Evolutionary conservation across 495 filamentous ascomycete genomes (phyloP), one percentile per base, ranked within the genome.

Genomic region (Penicillium cataractarum): DNA sequence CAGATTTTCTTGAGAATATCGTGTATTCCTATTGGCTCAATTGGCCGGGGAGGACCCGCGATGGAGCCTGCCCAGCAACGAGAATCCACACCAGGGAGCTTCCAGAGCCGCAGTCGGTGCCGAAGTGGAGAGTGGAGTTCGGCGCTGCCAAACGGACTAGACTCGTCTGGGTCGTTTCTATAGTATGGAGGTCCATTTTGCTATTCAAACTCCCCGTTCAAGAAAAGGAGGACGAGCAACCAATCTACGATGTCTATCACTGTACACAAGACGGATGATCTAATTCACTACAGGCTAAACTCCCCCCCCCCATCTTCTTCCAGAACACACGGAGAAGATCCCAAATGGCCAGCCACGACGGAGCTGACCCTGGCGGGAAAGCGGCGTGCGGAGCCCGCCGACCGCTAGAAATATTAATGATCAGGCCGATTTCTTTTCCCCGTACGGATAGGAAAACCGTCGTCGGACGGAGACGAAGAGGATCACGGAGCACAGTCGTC

Each of bases 31-130:
- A 73, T 54, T 71, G 70, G 70, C 26, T 15, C 7, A 44, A 12
- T 22, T 63, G 50, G 70, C 68, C 70, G 68, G 70, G 68, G 67
- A 61, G 58, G 46, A 49, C 42, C 48, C 33, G 42, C 40, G 58
- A 59, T 67, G 32, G 59, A 57, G 48, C 29, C 37, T 12, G 27
- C 42, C 61, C 57, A 52, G 52, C 58, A 29, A 59, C 44, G 19
- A n/a, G 27, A 21, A 44, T 66, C 70, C 68, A 71, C 70, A 58
- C 19, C 63, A 68, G 62, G 46, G 61, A 73, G 68, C 68, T 73
- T 49, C 70, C 61, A 71, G 70, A 73, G 70, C 70, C 70, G 68
- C 70, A 73, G 70, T 66, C 49, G 56, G 53, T 66, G 70, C 70
- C 70, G 70, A 73, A 67, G 68, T 70, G 70, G 63, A 68, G 31